A percentile compares a stretch with the other conserved stretches of the same genome.
phyloP scores from a whole-genome alignment of 495 filamentous ascomycete species.

The Xylaria nigripes region DNA sequence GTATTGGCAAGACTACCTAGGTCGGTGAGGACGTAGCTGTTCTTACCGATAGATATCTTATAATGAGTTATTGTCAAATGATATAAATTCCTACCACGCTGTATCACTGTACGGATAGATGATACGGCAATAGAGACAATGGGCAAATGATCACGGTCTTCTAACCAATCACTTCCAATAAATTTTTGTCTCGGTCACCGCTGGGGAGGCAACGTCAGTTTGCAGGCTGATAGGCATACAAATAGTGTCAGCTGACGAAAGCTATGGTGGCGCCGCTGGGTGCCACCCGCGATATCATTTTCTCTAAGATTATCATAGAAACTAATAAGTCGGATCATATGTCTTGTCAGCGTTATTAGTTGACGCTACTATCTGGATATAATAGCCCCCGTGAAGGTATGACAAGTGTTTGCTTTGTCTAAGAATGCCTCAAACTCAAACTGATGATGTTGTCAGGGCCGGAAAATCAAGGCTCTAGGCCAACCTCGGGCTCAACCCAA shows the following conservation, averaged over 20 bases:
- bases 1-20: too few species aligned
- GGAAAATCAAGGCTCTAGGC: neutral
- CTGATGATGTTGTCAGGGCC: too few species aligned
- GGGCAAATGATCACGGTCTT: too few species aligned
- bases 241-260: neutral
- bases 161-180: too few species aligned
- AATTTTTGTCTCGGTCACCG: neutral
- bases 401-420: neutral
- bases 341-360: neutral
- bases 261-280: neutral
- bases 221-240: constrained; percentile 1
- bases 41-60: too few species aligned
- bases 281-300: neutral
- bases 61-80: too few species aligned
- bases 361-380: neutral
- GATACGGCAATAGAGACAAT: too few species aligned
- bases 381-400: neutral
- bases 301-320: neutral
- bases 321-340: neutral
- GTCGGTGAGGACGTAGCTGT: too few species aligned
- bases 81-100: too few species aligned
- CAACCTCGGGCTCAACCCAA: neutral
- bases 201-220: neutral
- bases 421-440: too few species aligned
- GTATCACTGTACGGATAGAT: too few species aligned